Evolutionary conservation across 2,329 filamentous ascomycete species (phyloP).

Genomic region (Furcasterigmium sp.): DNA sequence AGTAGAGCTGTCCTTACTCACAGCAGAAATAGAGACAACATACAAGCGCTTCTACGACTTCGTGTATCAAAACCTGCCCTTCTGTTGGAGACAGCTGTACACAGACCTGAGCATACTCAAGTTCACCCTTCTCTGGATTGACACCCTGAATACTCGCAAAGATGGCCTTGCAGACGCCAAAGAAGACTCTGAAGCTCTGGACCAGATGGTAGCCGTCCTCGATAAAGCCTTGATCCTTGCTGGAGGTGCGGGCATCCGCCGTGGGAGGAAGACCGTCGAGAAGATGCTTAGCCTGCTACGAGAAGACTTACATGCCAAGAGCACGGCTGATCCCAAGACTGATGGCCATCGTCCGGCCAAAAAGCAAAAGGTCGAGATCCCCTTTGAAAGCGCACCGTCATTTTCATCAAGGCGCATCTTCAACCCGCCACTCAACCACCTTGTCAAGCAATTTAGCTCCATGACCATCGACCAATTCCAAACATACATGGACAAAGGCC

Average conservation of each 20-base stretch:
- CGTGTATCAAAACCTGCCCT: slow-evolving; percentile 60
- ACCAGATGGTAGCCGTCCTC: slow-evolving; percentile 30
- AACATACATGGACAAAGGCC: slow-evolving; percentile 44
- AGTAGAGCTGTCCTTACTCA: too few relatives aligned
- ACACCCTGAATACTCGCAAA: too few relatives aligned
- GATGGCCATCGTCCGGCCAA: slow-evolving; percentile 7
- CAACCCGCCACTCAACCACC: slow-evolving; percentile 32
- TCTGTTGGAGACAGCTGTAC: slow-evolving; percentile 66
- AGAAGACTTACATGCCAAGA: slow-evolving; percentile 17
- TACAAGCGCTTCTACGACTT: slow-evolving; percentile 55
- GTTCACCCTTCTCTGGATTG: slow-evolving; percentile 27
- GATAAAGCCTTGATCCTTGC: slow-evolving; percentile 75
- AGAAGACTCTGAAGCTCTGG: too few relatives aligned
- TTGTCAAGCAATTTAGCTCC: slow-evolving; percentile 34
- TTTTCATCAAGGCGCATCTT: slow-evolving; percentile 24
- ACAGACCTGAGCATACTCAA: slow-evolving; percentile 65
- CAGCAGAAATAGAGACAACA: slow-evolving; percentile 4
- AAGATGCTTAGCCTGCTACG: slow-evolving; percentile 40
- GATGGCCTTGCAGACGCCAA: neutral
- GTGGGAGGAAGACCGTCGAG: slow-evolving; percentile 49
- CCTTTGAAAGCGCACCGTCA: neutral
- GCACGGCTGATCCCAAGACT: neutral
- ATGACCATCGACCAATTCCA: slow-evolving; percentile 58
- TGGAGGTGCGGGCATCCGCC: slow-evolving; percentile 49
- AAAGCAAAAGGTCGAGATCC: neutral